Evolutionary conservation across 768 basidiomycete species (phyloP).

Genomic region (Rhodocollybia butyracea): DNA sequence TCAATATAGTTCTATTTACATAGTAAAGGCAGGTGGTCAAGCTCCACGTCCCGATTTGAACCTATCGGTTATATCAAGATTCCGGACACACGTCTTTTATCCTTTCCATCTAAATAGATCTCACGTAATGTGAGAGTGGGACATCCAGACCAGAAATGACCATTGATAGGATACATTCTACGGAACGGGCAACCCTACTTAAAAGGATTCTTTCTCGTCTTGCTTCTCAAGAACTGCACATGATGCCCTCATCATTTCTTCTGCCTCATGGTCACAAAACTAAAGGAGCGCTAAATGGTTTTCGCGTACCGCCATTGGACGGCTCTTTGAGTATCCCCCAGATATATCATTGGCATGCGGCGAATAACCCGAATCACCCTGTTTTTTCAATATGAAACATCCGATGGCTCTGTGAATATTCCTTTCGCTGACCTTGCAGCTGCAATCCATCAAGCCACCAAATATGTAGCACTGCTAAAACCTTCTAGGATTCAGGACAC

Average conservation of each 20-base stretch:
- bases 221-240: too few species aligned
- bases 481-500: background rate
- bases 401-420: background rate
- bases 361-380: background rate
- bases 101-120: too few species aligned
- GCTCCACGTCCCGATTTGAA: too few species aligned
- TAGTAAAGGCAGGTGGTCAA: too few species aligned
- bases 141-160: too few species aligned
- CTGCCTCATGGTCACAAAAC: background rate
- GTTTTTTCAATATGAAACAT: background rate
- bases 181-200: too few species aligned
- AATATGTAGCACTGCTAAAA: background rate
- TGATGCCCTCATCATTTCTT: background rate
- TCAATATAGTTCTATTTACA: too few species aligned
- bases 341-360: background rate
- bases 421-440: background rate
- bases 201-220: too few species aligned
- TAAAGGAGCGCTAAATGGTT: background rate
- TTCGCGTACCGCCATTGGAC: background rate
- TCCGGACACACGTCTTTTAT: too few species aligned
- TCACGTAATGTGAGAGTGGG: too few species aligned
- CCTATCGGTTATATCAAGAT: too few species aligned
- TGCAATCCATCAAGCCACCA: background rate
- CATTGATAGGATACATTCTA: too few species aligned
- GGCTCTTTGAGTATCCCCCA: background rate